Evolutionary conservation across 2,329 filamentous ascomycete species (phyloP).

Genomic region (Drechslerella dactyloides): DNA sequence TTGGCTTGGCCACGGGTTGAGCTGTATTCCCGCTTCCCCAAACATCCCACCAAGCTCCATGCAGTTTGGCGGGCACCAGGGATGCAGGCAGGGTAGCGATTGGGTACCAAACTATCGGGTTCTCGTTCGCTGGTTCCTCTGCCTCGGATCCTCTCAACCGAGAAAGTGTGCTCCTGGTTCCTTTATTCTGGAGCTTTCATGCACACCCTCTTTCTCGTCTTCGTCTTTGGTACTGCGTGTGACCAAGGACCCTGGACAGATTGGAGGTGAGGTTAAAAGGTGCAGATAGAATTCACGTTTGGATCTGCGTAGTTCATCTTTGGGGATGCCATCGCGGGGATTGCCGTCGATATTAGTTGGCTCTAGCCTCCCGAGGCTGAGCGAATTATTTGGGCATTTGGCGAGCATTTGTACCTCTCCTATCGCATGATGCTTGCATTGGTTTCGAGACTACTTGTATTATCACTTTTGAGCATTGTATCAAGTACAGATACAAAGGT

Average conservation of each 20-base stretch:
- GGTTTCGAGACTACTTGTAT: too few relatives aligned
- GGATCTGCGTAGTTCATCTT: too few relatives aligned
- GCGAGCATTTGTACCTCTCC: too few relatives aligned
- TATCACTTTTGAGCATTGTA: too few relatives aligned
- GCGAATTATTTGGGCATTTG: too few relatives aligned
- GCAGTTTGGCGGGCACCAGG: constrained; percentile 35
- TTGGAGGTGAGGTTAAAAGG: too few relatives aligned
- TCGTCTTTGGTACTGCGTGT: constrained; percentile 9
- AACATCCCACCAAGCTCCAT: constrained; percentile 38
- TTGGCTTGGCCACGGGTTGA: constrained; percentile 15
- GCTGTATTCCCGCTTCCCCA: constrained; percentile 47
- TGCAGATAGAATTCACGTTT: too few relatives aligned
- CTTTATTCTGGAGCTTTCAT: constrained; percentile 37
- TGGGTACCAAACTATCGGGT: constrained; percentile 47
- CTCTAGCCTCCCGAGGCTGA: not conserved
- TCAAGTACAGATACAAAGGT: too few relatives aligned
- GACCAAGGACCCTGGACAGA: not conserved
- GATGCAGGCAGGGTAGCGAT: constrained; percentile 26
- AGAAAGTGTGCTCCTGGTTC: constrained; percentile 32
- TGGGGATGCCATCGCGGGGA: too few relatives aligned
- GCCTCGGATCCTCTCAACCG: constrained; percentile 26
- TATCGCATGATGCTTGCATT: too few relatives aligned
- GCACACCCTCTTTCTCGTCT: constrained; percentile 6
- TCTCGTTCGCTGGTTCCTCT: constrained; percentile 22
- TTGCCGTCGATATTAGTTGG: too few relatives aligned